Conservation (phyloP, 495 filamentous ascomycete species). For the Penicillium steckii region DNA sequence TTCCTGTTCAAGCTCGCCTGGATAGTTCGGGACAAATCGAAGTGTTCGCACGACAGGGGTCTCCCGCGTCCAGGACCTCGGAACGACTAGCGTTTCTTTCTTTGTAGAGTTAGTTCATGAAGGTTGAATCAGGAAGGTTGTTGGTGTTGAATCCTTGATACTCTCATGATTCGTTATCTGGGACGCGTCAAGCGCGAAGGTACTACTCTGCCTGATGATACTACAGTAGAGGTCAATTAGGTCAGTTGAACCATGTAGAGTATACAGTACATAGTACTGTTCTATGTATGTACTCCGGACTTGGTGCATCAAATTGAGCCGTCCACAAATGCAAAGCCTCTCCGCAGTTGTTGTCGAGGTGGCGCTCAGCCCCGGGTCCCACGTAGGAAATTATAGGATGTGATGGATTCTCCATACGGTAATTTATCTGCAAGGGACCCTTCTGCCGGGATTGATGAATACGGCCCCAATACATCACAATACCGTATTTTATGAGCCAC, state of each 20-base stretch:
- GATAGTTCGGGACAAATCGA: constrained; percentile 5
- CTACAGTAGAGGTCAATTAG: no score
- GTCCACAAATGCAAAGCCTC: constrained; percentile 6
- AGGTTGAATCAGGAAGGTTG: no score
- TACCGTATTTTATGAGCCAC: background rate
- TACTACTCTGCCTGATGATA: no score
- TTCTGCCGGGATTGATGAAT: background rate
- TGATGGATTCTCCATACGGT: constrained; percentile 1
- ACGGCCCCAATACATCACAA: background rate
- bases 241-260: no score
- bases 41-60: constrained; percentile 9
- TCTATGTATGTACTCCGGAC: background rate
- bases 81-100: constrained; percentile 6
- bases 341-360: constrained; percentile 15
- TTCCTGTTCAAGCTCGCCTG: constrained; percentile 2
- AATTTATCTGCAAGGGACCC: constrained; percentile 13
- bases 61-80: constrained; percentile 22
- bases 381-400: constrained; percentile 10
- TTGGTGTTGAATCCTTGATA: no score
- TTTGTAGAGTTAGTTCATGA: background rate
- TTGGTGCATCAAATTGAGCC: background rate
- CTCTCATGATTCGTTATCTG: no score
- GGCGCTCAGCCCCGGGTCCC: constrained; percentile 29
- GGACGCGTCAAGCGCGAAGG: no score
- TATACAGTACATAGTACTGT: no score